phyloP scores from a whole-genome alignment of 2,329 filamentous ascomycete genomes.

The Bipolaris gigantea region DNA sequence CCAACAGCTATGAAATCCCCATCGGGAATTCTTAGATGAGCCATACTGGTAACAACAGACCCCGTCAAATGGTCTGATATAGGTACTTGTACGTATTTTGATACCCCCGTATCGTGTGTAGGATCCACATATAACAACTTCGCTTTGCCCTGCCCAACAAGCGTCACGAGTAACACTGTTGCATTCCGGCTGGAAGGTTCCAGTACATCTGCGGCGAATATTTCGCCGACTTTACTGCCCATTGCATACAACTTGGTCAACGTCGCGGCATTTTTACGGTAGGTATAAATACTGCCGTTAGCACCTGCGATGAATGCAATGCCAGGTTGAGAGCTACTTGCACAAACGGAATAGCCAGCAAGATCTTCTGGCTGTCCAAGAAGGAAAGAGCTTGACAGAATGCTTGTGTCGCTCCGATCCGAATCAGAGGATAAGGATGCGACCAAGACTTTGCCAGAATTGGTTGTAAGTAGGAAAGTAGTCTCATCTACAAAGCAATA shows the following conservation, averaged over 20 bases:
- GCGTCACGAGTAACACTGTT: constrained; percentile 43
- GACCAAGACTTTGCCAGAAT: constrained; percentile 60
- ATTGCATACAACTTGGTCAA: constrained; percentile 33
- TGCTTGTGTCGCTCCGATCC: background rate
- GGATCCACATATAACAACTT: constrained; percentile 33
- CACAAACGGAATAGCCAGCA: constrained; percentile 53
- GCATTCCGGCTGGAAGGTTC: constrained; percentile 7
- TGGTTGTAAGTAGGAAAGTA: constrained; percentile 61
- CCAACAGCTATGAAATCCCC: constrained; percentile 54
- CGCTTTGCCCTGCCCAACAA: constrained; percentile 42
- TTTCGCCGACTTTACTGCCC: constrained; percentile 46
- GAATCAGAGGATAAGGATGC: constrained; percentile 17
- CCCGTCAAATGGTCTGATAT: constrained; percentile 42
- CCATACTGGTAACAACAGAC: constrained; percentile 58
- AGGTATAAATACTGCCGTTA: constrained; percentile 50
- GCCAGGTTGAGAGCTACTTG: constrained; percentile 40
- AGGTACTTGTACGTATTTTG: constrained; percentile 13
- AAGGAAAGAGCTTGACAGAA: constrained; percentile 29
- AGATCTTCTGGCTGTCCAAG: constrained; percentile 44
- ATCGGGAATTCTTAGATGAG: constrained; percentile 26
- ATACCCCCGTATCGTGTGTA: background rate
- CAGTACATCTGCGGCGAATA: constrained; percentile 35
- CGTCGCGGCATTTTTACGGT: constrained; percentile 19
- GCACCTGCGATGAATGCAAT: constrained; percentile 52
- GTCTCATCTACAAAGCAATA: constrained; percentile 64